Base-by-base conservation (phyloP, 352 stramenopile genomes). In the Pythium plurisporium region DNA sequence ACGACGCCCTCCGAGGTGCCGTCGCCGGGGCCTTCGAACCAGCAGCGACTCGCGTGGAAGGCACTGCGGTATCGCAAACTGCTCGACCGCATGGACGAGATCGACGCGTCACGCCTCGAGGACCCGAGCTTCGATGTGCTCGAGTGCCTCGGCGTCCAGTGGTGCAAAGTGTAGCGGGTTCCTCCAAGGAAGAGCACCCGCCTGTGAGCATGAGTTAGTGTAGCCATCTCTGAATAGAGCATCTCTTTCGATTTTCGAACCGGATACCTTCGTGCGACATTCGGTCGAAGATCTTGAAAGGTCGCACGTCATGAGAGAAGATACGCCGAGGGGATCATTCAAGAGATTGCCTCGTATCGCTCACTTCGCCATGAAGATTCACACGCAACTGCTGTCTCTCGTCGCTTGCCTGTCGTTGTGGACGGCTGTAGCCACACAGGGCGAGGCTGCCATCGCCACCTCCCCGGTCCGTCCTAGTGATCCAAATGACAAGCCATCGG, bases 51-150 rank as follows among this genome's bases (percentile, higher is more conserved):
- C n/a, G 64, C 68, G n/a, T 38, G 72, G 23, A 71, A 73, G 42
- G 61, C 57, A 19, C 54, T 76, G 43, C 69, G 70, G 54, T 73
- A 71, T 48, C 69, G 69, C 40, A 71, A 67, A 20, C 50, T 76
- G 10, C 50, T 71, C 2, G 48, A 53, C n/a, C 54, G 52, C n/a
- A 54, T 63, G 40, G 58, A 41, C 23, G 55, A 56, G 20, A 67
- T 76, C 52, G 65, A 73, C 55, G 65, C 67, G 17, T 47, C 49
- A 29, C 49, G 42, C 4, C 44, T 73, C 29, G 41, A 55, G 5
- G 65, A 76, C 55, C 69, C 69, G 30, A 69, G 46, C 41, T 73
- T 76, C 40, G 69, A 76, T 44, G 65, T 76, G 26, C 41, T 71
- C 14, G 61, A 60, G 45, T 70, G 64, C 20, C 44, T 76, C 4